Percentiles rank a stretch among this genome's conserved stretches.
Conservation (phyloP, 352 stramenopile genomes). For the Phytophthora vignae region DNA sequence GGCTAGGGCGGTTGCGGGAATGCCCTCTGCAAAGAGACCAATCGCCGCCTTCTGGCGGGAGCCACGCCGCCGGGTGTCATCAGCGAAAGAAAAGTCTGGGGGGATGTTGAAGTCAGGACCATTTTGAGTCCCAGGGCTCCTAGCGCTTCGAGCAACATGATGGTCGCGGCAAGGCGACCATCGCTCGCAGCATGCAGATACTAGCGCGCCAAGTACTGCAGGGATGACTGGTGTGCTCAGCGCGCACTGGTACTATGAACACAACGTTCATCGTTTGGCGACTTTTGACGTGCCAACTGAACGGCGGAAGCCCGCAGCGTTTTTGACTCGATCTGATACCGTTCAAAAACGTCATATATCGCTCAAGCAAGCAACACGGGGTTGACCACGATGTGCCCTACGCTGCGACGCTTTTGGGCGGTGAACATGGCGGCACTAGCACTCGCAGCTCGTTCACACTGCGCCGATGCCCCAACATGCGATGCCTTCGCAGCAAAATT, state of each 20-base stretch:
- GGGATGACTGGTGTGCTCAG: not conserved
- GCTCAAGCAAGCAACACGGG: not conserved
- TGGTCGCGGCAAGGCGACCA: too few species aligned
- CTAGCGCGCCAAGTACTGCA: not conserved
- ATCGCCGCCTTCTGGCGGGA: not conserved
- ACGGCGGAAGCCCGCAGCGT: conserved; percentile 1
- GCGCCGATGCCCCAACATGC: too few species aligned
- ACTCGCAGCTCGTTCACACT: too few species aligned
- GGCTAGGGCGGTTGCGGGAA: conserved; percentile 12
- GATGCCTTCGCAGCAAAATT: too few species aligned
- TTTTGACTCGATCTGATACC: not conserved
- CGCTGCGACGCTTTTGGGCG: not conserved
- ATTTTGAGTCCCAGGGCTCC: not conserved
- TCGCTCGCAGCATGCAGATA: too few species aligned
- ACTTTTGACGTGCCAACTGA: not conserved
- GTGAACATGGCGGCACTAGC: too few species aligned
- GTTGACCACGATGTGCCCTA: conserved; percentile 12
- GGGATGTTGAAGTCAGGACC: too few species aligned
- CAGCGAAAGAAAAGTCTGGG: not conserved
- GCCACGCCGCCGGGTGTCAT: conserved; percentile 4
- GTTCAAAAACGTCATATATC: too few species aligned
- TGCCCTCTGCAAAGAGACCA: conserved; percentile 20
- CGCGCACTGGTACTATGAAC: too few species aligned
- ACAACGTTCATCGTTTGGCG: too few species aligned
- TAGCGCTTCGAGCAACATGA: too few species aligned